These are phyloP conservation scores for Echinochloa phyllopogon DNA, from an alignment of 176 grass and related monocot genomes.

Conservation along the genomic window DNA sequence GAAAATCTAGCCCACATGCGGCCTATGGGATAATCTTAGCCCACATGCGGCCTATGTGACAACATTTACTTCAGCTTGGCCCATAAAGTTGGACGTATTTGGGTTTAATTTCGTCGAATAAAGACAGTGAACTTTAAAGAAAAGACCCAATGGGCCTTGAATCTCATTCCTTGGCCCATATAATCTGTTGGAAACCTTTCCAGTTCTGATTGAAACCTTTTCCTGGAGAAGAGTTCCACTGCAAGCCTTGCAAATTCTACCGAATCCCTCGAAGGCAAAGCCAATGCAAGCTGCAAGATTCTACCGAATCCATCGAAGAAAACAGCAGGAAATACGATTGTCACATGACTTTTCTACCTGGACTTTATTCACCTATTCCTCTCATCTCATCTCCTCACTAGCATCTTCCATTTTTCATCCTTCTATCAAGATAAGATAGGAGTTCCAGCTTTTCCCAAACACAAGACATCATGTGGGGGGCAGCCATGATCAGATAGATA, in stretches of 20 bases:
- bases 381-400: background rate
- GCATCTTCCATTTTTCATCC: slow-evolving; percentile 13
- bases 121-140: background rate
- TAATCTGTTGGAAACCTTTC: background rate
- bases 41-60: background rate
- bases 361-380: slow-evolving; percentile 31
- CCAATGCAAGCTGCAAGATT: background rate
- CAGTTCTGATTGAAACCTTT: background rate
- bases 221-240: too few relatives aligned
- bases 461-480: background rate
- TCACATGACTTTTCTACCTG: slow-evolving; percentile 1
- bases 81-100: background rate
- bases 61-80: background rate
- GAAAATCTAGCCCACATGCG: background rate
- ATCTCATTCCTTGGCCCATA: background rate
- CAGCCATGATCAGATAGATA: background rate
- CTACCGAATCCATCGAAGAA: background rate
- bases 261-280: background rate
- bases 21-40: background rate
- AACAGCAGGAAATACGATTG: background rate
- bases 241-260: background rate
- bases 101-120: too few relatives aligned
- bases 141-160: background rate
- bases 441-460: background rate
- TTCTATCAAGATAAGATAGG: slow-evolving; percentile 12